phyloP scores from a whole-genome alignment of 179 eudicot genomes.

The Vitellaria paradoxa region DNA sequence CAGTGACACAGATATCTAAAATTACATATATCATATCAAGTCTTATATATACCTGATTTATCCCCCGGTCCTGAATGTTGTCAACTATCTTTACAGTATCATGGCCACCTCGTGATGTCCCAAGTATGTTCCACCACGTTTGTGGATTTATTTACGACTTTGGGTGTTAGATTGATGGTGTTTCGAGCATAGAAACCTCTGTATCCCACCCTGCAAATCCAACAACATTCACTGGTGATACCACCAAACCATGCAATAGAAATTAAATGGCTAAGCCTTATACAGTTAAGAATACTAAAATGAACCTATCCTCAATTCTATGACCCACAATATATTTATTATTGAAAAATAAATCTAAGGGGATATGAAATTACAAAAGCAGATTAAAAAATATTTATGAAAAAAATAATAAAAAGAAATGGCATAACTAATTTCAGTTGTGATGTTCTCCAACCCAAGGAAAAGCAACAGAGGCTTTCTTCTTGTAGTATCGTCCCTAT shows the following conservation, averaged over 20 bases:
- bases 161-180: conserved; percentile 31
- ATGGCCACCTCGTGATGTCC: conserved; percentile 83
- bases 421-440: no score
- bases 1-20: no score
- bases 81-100: conserved; percentile 70
- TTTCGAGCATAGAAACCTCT: conserved; percentile 80
- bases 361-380: no score
- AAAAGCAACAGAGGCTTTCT: background rate
- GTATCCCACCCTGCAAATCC: conserved; percentile 62
- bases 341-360: no score
- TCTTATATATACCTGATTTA: conserved; percentile 64
- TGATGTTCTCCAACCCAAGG: background rate
- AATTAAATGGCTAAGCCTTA: no score
- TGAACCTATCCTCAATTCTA: no score
- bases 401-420: no score
- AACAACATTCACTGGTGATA: background rate
- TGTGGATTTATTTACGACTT: conserved; percentile 54
- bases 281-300: no score
- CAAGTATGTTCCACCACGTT: conserved; percentile 82
- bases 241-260: no score
- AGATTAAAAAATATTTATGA: no score
- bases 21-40: no score
- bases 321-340: no score
- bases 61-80: conserved; percentile 84
- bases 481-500: background rate